A percentile compares a stretch with the other conserved stretches of the same genome.
phyloP scores from a whole-genome alignment of 1,284 basidiomycete genomes.

The Cutaneotrichosporon arboriforme region DNA sequence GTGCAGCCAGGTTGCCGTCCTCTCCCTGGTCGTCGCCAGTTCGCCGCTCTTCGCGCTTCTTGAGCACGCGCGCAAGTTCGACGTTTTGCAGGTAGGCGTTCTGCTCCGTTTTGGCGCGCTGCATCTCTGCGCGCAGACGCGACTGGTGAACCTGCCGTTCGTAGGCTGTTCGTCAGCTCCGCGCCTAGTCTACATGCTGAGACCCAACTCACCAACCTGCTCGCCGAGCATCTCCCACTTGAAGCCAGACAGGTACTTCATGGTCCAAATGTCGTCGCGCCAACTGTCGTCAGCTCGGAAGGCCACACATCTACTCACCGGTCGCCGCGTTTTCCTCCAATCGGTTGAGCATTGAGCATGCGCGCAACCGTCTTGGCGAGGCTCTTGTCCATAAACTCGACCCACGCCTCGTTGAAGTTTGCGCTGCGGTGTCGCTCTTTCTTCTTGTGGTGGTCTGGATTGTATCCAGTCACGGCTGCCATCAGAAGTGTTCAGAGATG shows the following conservation, averaged over 20 bases:
- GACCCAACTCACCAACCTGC: constrained; percentile 74
- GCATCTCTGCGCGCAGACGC: constrained; percentile 80
- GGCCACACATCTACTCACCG: constrained; percentile 23
- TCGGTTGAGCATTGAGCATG: constrained; percentile 93
- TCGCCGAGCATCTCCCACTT: constrained; percentile 99
- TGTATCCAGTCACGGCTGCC: constrained; percentile 35
- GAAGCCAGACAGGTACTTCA: constrained; percentile 97
- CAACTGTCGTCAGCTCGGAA: constrained; percentile 55
- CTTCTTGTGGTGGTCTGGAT: constrained; percentile 24
- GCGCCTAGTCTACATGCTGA: not conserved
- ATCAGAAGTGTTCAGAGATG: not conserved
- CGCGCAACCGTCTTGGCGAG: constrained; percentile 84
- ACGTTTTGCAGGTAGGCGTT: constrained; percentile 91
- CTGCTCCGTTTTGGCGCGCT: constrained; percentile 83
- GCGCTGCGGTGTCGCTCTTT: constrained; percentile 65
- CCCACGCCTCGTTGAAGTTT: constrained; percentile 95
- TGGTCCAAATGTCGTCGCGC: constrained; percentile 98
- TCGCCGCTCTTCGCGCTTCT: constrained; percentile 73
- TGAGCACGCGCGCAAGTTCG: constrained; percentile 83
- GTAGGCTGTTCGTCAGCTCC: constrained; percentile 59
- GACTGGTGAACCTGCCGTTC: constrained; percentile 86
- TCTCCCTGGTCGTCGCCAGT: constrained; percentile 31
- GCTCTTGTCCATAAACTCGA: constrained; percentile 92
- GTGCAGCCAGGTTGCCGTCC: constrained; percentile 8
- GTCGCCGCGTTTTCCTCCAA: constrained; percentile 85